phyloP scores from a whole-genome alignment of 305 asterid species.

The Fraxinus greggii region DNA sequence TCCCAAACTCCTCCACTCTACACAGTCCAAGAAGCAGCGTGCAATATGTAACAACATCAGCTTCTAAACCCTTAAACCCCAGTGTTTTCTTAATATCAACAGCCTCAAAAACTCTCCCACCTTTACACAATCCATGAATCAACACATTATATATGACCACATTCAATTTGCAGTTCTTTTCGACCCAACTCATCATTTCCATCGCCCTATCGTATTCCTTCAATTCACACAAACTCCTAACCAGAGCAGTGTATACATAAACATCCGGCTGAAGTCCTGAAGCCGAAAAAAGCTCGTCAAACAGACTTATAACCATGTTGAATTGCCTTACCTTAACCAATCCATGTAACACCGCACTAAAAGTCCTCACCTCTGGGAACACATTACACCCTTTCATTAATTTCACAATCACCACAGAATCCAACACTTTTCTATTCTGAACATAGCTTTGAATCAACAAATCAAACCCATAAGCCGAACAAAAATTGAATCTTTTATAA shows the following conservation, averaged over 20 bases:
- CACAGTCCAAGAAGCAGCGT: constrained; percentile 65
- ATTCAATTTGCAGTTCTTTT: constrained; percentile 46
- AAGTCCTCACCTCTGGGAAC: constrained; percentile 76
- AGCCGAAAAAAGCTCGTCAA: constrained; percentile 46
- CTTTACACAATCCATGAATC: constrained; percentile 78
- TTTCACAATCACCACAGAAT: constrained; percentile 53
- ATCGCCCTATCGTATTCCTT: constrained; percentile 59
- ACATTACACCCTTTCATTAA: constrained; percentile 61
- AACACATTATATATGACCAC: constrained; percentile 68
- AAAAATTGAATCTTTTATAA: constrained; percentile 42
- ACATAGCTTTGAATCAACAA: constrained; percentile 65
- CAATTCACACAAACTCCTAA: constrained; percentile 73
- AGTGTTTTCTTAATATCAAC: constrained; percentile 55
- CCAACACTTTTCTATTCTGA: constrained; percentile 54
- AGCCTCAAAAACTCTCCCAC: constrained; percentile 63
- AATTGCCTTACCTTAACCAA: constrained; percentile 57
- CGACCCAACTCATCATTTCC: constrained; percentile 51
- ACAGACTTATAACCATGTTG: constrained; percentile 56
- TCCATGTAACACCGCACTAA: constrained; percentile 62
- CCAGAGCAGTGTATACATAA: constrained; percentile 54
- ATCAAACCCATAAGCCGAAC: constrained; percentile 67
- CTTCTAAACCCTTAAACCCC: constrained; percentile 46
- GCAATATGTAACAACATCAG: constrained; percentile 72
- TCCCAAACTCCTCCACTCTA: constrained; percentile 45
- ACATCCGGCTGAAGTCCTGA: constrained; percentile 47